Conservation (phyloP, 192 early-diverging fungal species). For the Lunasporangiospora selenospora region DNA sequence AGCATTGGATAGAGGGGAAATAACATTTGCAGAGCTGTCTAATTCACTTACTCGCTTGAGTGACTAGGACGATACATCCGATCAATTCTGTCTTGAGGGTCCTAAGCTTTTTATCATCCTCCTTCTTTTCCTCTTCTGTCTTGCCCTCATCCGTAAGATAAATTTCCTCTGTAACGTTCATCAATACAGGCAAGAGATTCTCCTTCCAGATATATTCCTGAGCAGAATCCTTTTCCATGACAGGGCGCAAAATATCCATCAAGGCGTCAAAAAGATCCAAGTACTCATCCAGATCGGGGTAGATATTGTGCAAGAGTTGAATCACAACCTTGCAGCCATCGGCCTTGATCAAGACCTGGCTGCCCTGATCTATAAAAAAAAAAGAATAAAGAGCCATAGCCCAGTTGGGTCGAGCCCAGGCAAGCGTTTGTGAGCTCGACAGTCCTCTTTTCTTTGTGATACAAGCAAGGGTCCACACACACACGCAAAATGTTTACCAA, state of each 20-base stretch:
- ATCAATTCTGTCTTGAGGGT: conserved; percentile 50
- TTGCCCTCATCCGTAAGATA: conserved; percentile 44
- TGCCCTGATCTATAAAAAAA: conserved; percentile 20
- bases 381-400: conserved; percentile 10
- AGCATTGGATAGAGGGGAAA: too few relatives aligned
- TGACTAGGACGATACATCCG: conserved; percentile 53
- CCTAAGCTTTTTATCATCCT: conserved; percentile 56
- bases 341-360: conserved; percentile 33
- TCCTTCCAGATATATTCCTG: conserved; percentile 48
- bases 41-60: conserved; percentile 49
- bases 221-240: conserved; percentile 38
- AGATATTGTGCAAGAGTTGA: conserved; percentile 14
- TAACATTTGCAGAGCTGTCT: too few relatives aligned
- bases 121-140: conserved; percentile 50
- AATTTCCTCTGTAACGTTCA: conserved; percentile 53
- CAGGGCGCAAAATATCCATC: conserved; percentile 23
- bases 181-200: conserved; percentile 35
- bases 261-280: conserved; percentile 32
- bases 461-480: too few relatives aligned
- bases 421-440: too few relatives aligned
- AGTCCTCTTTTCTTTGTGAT: too few relatives aligned
- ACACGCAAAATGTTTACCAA: conserved; percentile 18
- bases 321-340: conserved; percentile 12
- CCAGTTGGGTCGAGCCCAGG: too few relatives aligned
- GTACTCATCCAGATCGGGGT: conserved; percentile 17